Conservation (phyloP, 257 asterid species). For the Lycium ferocissimum region DNA sequence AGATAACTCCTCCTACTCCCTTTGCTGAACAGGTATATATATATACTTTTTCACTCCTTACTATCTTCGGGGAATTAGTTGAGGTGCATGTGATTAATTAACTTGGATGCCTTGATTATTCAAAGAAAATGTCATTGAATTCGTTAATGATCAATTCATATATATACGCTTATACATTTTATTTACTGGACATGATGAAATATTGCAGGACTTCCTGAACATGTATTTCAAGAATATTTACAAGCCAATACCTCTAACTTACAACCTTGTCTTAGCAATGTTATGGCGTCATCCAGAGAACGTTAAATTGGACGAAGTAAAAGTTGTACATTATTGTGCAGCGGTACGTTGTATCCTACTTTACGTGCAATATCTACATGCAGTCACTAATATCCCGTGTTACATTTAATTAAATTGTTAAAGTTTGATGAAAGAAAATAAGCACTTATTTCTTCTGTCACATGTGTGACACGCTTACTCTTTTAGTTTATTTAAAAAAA, state of each 20-base stretch:
- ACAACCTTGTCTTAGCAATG: constrained; percentile 34
- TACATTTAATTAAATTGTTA: no score
- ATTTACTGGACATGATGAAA: not conserved
- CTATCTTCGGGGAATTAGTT: no score
- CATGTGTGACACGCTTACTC: no score
- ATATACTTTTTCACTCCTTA: no score
- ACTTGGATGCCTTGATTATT: no score
- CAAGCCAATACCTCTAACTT: constrained; percentile 29
- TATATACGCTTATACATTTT: no score
- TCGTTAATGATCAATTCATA: no score
- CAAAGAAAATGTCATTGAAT: no score
- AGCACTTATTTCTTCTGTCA: no score
- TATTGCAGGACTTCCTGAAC: constrained; percentile 33
- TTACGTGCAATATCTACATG: not conserved
- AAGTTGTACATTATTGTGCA: constrained; percentile 37
- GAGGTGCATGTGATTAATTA: no score
- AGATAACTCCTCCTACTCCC: constrained; percentile 35
- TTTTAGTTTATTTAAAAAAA: no score
- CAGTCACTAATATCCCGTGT: not conserved
- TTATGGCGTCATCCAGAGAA: constrained; percentile 34
- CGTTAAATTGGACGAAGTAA: constrained; percentile 25
- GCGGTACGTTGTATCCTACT: not conserved
- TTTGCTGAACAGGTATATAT: constrained; percentile 37
- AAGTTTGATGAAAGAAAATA: no score
- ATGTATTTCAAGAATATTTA: constrained; percentile 18